Percentiles rank a stretch among this genome's conserved stretches.
Evolutionary conservation across 805 yeast species (phyloP).

Genomic region (Sugiyamaella valdiviana): DNA sequence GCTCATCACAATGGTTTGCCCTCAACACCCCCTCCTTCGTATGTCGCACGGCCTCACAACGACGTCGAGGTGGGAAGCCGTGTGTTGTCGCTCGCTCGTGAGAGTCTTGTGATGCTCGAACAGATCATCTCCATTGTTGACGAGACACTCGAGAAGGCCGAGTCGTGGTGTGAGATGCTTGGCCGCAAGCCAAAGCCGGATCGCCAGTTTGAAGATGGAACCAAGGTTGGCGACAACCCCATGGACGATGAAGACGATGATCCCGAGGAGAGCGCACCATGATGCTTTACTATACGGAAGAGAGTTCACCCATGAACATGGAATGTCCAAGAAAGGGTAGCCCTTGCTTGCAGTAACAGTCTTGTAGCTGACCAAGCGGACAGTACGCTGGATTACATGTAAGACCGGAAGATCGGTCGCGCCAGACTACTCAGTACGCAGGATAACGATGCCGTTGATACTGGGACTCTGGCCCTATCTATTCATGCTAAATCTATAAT

Average conservation of each 20-base stretch:
- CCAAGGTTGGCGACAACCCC: neutral
- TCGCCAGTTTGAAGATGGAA: neutral
- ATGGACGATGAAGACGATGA: neutral
- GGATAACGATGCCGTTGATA: too few relatives aligned
- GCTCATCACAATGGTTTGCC: neutral
- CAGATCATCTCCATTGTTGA: constrained; percentile 80
- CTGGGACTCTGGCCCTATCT: too few relatives aligned
- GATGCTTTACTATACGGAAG: too few relatives aligned
- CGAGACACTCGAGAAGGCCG: constrained; percentile 78
- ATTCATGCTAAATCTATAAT: too few relatives aligned
- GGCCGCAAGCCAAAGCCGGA: constrained; percentile 18
- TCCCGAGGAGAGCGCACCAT: neutral
- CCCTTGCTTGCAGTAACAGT: too few relatives aligned
- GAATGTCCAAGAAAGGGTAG: too few relatives aligned
- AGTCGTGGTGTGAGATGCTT: constrained; percentile 55
- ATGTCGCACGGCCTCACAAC: neutral
- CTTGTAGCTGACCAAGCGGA: too few relatives aligned
- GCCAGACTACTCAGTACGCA: too few relatives aligned
- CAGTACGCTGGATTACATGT: too few relatives aligned
- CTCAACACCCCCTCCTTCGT: neutral
- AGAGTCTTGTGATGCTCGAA: constrained; percentile 79
- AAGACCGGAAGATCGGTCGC: too few relatives aligned
- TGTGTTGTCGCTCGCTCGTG: constrained; percentile 77
- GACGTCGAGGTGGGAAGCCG: constrained; percentile 49
- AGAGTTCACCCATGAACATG: too few relatives aligned